Base-by-base conservation (phyloP, 2,329 filamentous ascomycete species). In the Cytospora chrysosperma region DNA sequence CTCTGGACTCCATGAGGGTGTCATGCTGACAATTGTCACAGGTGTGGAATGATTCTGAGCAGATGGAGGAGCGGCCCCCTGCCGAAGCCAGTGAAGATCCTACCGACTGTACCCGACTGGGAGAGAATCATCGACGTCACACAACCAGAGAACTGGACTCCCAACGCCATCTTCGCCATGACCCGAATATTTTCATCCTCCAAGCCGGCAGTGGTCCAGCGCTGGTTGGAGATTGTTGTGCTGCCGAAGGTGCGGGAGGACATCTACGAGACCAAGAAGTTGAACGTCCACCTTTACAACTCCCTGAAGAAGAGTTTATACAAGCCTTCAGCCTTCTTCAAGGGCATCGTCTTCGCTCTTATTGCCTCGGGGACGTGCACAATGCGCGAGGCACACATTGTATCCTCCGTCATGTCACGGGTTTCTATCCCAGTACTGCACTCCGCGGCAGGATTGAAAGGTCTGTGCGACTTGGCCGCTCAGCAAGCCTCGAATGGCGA, bases 61-160 rank as follows among this genome's bases (percentile, higher is more conserved):
- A 87, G 94, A 68, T 98, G 97, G 81, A 97, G 96, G 78, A 94
- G 91, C 17, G 95, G 95, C n/a, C 94, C 94, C 69, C 84, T 99
- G 34, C 95, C 95, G 24, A 99, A 99, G 77, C 94, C 94, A 0
- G 96, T 99, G 83, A 98, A 98, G 78, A 93, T 98, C 68, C 84
- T 99, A 10, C 95, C 95, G 2, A 93, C 93, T 0, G 86, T 98
- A 17, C 93, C 93, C 9, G 87, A 95, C 71, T 98, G 93, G 93
- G 91, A 95, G 73, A 90, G 92, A 24, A 90, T 97, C 43, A 85
- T 97, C 69, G 83, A 88, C 67, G 86, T 96, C 61, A 96, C 93
- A 75, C 61, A 66, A 40, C 67, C 67, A 24, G 67, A 68, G 13
- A 72, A 76, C 57, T 81, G 79, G 80, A 92, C 91, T 1, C 83